Conservation (phyloP, 495 filamentous ascomycete genomes). For the Aspergillus bertholletiae region DNA sequence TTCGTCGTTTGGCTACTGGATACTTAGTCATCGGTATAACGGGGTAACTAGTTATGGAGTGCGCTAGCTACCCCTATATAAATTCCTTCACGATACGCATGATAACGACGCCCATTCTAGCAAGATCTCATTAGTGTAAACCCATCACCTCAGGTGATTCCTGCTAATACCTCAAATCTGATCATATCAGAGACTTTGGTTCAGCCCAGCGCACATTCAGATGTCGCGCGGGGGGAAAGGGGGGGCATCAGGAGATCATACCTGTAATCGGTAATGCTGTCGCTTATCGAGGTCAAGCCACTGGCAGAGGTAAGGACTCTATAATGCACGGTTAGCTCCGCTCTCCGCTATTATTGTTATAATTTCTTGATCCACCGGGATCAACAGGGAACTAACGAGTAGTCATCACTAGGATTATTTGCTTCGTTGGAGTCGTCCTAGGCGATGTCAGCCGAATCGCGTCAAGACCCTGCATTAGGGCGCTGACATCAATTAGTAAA, state of each 20-base stretch:
- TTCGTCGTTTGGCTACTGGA: neutral
- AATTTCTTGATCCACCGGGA: neutral
- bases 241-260: neutral
- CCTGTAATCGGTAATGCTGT: neutral
- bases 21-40: neutral
- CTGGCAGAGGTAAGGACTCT: neutral
- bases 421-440: neutral
- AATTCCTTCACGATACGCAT: neutral
- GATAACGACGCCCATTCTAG: neutral
- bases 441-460: neutral
- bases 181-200: neutral
- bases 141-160: neutral
- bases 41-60: neutral
- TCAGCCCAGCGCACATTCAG: neutral
- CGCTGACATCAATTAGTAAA: neutral
- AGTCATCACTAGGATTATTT: neutral
- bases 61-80: neutral
- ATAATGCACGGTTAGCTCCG: neutral
- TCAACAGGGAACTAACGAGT: neutral
- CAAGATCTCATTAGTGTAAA: neutral
- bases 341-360: neutral
- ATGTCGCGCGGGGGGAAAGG: neutral
- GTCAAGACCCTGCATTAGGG: too few species aligned
- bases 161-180: neutral
- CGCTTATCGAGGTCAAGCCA: neutral